Percentiles rank a stretch among this genome's conserved stretches.
Evolutionary conservation across 495 filamentous ascomycete species (phyloP).

Genomic region (Recurvomyces mirabilis): DNA sequence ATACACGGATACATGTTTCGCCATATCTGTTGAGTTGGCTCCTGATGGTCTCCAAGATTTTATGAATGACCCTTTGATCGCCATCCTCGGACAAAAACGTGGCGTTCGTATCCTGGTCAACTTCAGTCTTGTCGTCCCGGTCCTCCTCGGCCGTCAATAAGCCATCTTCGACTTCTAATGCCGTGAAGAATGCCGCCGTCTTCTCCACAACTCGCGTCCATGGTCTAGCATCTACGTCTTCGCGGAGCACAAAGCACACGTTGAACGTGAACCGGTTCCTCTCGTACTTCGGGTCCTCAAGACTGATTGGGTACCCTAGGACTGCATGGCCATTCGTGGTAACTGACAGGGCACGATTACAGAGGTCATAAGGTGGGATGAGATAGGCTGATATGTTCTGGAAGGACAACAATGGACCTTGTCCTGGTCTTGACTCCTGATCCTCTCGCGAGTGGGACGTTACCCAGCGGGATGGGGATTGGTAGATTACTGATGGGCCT

Average conservation of each 20-base stretch:
- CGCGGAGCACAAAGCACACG: slow-evolving; percentile 75
- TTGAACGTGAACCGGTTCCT: slow-evolving; percentile 99
- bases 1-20: slow-evolving; percentile 93
- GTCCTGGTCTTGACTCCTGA: too few relatives aligned
- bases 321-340: slow-evolving; percentile 67
- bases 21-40: slow-evolving; percentile 95
- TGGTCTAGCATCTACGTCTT: slow-evolving; percentile 52
- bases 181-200: slow-evolving; percentile 71
- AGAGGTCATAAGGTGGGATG: slow-evolving; percentile 85
- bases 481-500: slow-evolving; percentile 71
- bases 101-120: slow-evolving; percentile 11
- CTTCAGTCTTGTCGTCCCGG: slow-evolving; percentile 21
- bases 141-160: slow-evolving; percentile 53
- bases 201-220: slow-evolving; percentile 65
- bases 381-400: slow-evolving; percentile 74
- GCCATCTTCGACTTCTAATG: slow-evolving; percentile 74
- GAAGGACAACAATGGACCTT: slow-evolving; percentile 83
- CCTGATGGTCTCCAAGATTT: slow-evolving; percentile 79
- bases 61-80: slow-evolving; percentile 57
- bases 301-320: slow-evolving; percentile 80
- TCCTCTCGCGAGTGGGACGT: slow-evolving; percentile 23
- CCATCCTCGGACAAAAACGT: slow-evolving; percentile 3
- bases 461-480: slow-evolving; percentile 62
- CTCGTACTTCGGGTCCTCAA: slow-evolving; percentile 47
- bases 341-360: slow-evolving; percentile 73